Evolutionary conservation across 352 stramenopile species (phyloP).

Genomic region (Phytopythium litorale): DNA sequence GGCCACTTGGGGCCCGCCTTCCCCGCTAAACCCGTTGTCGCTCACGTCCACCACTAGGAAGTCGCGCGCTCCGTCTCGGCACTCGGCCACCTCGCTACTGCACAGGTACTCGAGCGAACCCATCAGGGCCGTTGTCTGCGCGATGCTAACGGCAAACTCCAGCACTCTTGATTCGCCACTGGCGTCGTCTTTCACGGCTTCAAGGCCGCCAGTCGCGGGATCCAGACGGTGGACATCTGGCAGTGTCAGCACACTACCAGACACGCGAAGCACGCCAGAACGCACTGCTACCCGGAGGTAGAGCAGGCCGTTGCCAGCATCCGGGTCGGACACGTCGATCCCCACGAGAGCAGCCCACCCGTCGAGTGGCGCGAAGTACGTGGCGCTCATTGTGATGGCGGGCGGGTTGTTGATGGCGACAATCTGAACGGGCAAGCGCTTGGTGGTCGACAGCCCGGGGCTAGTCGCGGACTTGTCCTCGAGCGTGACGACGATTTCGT

Average conservation of each 20-base stretch:
- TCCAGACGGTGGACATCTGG: not conserved
- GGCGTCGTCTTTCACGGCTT: not conserved
- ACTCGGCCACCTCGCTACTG: conserved; percentile 19
- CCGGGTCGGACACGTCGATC: conserved; percentile 35
- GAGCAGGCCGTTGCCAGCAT: conserved; percentile 32
- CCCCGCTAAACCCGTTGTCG: conserved; percentile 53
- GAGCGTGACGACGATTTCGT: conserved; percentile 42
- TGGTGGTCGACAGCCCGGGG: conserved; percentile 7
- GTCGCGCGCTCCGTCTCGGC: conserved; percentile 23
- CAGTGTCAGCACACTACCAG: not conserved
- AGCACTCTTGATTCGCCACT: conserved; percentile 7
- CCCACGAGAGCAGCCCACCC: conserved; percentile 21
- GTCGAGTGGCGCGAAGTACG: conserved; percentile 24
- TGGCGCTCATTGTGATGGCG: conserved; percentile 19
- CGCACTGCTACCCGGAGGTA: conserved; percentile 39
- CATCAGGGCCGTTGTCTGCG: conserved; percentile 19
- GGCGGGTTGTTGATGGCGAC: conserved; percentile 41
- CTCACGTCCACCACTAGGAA: conserved; percentile 44
- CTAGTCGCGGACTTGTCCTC: conserved; percentile 8
- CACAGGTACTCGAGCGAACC: conserved; percentile 38
- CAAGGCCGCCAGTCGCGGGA: not conserved
- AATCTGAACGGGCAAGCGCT: conserved; percentile 40
- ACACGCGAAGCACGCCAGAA: conserved; percentile 28
- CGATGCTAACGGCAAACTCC: conserved; percentile 33
- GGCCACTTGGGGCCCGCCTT: conserved; percentile 23